Base-by-base conservation (phyloP, 129 eudicot species). In the Centella asiatica region DNA sequence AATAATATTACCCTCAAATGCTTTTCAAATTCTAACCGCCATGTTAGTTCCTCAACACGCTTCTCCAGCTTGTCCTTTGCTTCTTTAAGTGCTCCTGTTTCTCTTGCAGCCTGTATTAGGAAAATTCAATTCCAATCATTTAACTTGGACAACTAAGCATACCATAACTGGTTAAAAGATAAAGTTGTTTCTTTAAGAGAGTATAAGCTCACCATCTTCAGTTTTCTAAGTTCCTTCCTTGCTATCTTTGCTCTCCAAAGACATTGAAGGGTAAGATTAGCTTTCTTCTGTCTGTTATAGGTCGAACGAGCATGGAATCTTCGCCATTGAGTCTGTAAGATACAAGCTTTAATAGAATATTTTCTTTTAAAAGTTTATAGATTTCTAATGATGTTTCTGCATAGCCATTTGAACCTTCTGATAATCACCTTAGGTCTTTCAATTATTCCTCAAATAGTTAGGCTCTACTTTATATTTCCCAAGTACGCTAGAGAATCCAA, bases 61-160 rank as follows among this genome's bases (percentile, higher is more conserved):
- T 92, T 92, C 75, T 92, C 99, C 68, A 92, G 88, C 81, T 92
- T 92, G 83, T 92, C 96, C 80, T 92, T 92, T 44, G 99, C 99
- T 82, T 92, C 99, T 72, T 81, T 84, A 40, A 92, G 92, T 57
- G 99, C 99, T 55, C 99, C 99, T 34, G 96, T 76, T 51, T 92
- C 99, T 72, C 99, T 79, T 73, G 99, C 96, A 60, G 82, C 95
- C 99, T 92, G 87, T 56, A 70, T 62, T 49, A 34, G 34, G 57
- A 54, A 48, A 15, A 66, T 64, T 69, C 69, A 44, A 28, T 69
- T 68, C 20, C 51, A 17, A 24, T 18, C n/a, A 53, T 29, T 53
- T 57, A 60, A 22, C 31, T 34, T 36, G 11, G 23, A 27, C 49
- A 73, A 62, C 25, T n/a, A 44, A 3, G 6, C 61, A 9, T 50